Conservation (phyloP, 345 rosid genomes). For the Lepidium africanum region DNA sequence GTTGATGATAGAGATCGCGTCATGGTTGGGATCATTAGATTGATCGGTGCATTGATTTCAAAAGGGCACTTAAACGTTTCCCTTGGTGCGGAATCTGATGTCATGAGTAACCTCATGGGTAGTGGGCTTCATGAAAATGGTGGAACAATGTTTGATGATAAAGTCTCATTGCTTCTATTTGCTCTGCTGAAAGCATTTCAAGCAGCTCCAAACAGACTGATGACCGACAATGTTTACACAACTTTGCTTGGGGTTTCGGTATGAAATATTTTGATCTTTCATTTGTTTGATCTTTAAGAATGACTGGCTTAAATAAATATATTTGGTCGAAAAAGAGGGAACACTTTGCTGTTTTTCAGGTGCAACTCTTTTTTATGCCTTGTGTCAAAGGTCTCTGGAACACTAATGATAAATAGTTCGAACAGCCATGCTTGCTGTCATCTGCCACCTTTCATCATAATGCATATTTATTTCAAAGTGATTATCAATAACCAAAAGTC, state of each 20-base stretch:
- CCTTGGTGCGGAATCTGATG: conserved; percentile 41
- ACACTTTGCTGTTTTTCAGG: too few species aligned
- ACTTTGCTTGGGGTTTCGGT: conserved; percentile 94
- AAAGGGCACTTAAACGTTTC: conserved; percentile 64
- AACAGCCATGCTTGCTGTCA: background rate
- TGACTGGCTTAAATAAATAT: background rate
- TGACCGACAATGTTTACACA: conserved; percentile 68
- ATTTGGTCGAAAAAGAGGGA: background rate
- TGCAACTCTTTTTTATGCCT: background rate
- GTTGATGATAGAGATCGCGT: conserved; percentile 71
- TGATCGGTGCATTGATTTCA: conserved; percentile 70
- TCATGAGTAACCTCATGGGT: conserved; percentile 50
- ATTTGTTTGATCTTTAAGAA: background rate
- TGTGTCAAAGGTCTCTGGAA: background rate
- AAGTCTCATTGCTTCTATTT: conserved; percentile 78
- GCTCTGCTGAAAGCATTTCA: conserved; percentile 84
- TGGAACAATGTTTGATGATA: conserved; percentile 90
- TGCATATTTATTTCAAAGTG: background rate
- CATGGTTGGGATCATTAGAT: conserved; percentile 74
- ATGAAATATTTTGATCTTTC: conserved; percentile 12
- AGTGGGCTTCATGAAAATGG: conserved; percentile 58
- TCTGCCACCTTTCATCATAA: background rate
- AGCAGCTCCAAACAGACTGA: conserved; percentile 82
- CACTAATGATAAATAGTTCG: background rate
- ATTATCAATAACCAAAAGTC: background rate